Percentiles rank a stretch among this genome's conserved stretches.
Evolutionary conservation across 2,329 filamentous ascomycete genomes (phyloP).

Genomic region (Fusarium nanum): DNA sequence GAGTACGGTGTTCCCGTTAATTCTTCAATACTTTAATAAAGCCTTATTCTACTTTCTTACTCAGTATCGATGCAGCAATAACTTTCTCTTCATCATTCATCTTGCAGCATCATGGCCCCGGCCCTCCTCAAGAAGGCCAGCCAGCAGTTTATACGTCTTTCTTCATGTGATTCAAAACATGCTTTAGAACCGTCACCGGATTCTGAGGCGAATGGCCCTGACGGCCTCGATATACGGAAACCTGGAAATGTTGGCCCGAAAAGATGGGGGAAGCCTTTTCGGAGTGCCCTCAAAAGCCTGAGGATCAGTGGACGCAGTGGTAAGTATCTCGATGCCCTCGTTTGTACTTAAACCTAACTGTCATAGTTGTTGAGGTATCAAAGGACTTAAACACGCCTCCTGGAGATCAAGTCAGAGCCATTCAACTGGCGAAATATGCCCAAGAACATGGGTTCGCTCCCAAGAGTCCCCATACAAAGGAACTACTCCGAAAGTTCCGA

Average conservation of each 20-base stretch:
- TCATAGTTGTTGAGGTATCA: conserved; percentile 44
- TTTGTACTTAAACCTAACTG: not conserved
- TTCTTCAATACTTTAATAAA: conserved; percentile 9
- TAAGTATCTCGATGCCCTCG: conserved; percentile 8
- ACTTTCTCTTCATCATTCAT: conserved; percentile 14
- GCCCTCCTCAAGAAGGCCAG: conserved; percentile 45
- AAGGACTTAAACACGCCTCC: conserved; percentile 11
- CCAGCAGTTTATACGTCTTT: conserved; percentile 39
- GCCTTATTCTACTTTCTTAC: conserved; percentile 6
- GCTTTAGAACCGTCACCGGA: conserved; percentile 15
- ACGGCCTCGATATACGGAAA: conserved; percentile 31
- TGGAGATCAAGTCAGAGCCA: conserved; percentile 7
- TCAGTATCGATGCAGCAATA: conserved; percentile 19
- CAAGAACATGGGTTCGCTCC: conserved; percentile 16
- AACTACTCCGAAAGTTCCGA: conserved; percentile 45
- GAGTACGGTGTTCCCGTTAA: not conserved
- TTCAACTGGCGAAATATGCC: not conserved
- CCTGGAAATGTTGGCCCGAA: conserved; percentile 47
- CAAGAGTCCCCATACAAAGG: conserved; percentile 40
- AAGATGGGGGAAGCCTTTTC: conserved; percentile 54
- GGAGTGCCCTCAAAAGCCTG: conserved; percentile 50
- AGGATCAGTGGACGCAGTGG: conserved; percentile 47
- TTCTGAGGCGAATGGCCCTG: conserved; percentile 8
- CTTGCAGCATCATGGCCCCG: conserved; percentile 46
- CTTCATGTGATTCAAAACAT: conserved; percentile 31